Evolutionary conservation across 257 asterid species (phyloP).

Genomic region (Fraxinus cuspidata): DNA sequence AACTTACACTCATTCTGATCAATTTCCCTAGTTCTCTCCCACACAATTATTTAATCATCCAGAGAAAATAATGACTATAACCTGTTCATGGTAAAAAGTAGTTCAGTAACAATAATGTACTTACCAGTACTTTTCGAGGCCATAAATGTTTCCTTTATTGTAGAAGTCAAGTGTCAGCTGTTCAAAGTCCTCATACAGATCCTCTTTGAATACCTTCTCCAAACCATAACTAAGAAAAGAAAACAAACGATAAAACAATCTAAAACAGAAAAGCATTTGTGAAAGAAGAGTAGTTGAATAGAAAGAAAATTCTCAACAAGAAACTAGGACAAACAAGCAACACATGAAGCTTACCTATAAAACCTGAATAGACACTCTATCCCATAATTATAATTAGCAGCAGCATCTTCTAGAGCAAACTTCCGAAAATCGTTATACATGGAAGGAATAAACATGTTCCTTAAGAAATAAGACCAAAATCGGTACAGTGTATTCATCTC

Average conservation of each 20-base stretch:
- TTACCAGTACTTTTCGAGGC: slow-evolving; percentile 93
- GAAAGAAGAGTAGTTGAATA: slow-evolving; percentile 1
- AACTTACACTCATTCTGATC: neutral
- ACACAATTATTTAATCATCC: neutral
- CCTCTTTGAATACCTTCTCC: slow-evolving; percentile 79
- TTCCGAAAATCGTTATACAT: slow-evolving; percentile 84
- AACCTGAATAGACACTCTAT: slow-evolving; percentile 89
- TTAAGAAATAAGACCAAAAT: slow-evolving; percentile 87
- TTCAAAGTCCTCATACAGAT: slow-evolving; percentile 78
- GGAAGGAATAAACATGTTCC: slow-evolving; percentile 68
- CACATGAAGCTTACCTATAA: slow-evolving; percentile 58
- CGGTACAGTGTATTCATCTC: slow-evolving; percentile 92
- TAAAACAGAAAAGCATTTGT: neutral
- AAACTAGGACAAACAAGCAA: slow-evolving; percentile 8
- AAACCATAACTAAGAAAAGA: slow-evolving; percentile 68
- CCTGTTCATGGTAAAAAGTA: neutral
- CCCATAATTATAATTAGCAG: slow-evolving; percentile 80
- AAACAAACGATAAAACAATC: neutral
- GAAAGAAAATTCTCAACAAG: slow-evolving; percentile 12
- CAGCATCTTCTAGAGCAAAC: slow-evolving; percentile 88
- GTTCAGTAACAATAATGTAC: slow-evolving; percentile 2
- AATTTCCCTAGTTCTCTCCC: neutral
- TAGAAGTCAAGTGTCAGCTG: slow-evolving; percentile 69
- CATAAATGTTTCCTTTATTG: slow-evolving; percentile 73
- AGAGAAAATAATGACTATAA: neutral